phyloP scores from a whole-genome alignment of 2,329 filamentous ascomycete genomes.

The Fusarium sp. region DNA sequence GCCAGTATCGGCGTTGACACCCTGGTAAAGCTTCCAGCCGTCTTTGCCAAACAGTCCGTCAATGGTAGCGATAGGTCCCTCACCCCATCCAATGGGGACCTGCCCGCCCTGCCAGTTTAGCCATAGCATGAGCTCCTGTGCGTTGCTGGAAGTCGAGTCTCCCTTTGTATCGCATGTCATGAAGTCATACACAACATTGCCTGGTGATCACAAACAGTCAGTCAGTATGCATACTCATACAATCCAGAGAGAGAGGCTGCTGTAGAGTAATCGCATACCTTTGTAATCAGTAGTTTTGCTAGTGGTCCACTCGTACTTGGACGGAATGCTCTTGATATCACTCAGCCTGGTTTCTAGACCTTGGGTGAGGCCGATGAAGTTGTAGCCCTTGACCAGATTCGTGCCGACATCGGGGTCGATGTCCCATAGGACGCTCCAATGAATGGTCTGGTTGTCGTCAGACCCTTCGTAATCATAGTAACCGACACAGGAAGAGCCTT shows the following conservation, averaged over 20 bases:
- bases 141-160: constrained; percentile 12
- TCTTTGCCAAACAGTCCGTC: constrained; percentile 27
- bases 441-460: not conserved
- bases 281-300: constrained; percentile 32
- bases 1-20: constrained; percentile 25
- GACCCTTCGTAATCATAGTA: not conserved
- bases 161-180: constrained; percentile 35
- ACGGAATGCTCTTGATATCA: constrained; percentile 21
- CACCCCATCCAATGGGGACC: constrained; percentile 22
- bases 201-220: not conserved
- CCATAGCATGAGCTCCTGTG: constrained; percentile 37
- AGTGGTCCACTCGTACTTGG: constrained; percentile 25
- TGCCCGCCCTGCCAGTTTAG: constrained; percentile 24
- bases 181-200: constrained; percentile 34
- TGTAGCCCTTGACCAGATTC: constrained; percentile 29
- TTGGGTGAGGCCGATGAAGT: constrained; percentile 28
- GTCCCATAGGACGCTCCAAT: constrained; percentile 32
- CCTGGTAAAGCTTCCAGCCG: constrained; percentile 35
- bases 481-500: no score
- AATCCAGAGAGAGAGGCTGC: no score
- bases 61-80: constrained; percentile 28
- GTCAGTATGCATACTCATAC: no score
- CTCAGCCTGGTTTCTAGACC: constrained; percentile 20
- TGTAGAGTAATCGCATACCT: not conserved
- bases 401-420: constrained; percentile 7